Percentiles rank a stretch among this genome's conserved stretches.
Evolutionary conservation across 1,284 basidiomycete genomes (phyloP).

Genomic region (Fomitopsis pinicola): DNA sequence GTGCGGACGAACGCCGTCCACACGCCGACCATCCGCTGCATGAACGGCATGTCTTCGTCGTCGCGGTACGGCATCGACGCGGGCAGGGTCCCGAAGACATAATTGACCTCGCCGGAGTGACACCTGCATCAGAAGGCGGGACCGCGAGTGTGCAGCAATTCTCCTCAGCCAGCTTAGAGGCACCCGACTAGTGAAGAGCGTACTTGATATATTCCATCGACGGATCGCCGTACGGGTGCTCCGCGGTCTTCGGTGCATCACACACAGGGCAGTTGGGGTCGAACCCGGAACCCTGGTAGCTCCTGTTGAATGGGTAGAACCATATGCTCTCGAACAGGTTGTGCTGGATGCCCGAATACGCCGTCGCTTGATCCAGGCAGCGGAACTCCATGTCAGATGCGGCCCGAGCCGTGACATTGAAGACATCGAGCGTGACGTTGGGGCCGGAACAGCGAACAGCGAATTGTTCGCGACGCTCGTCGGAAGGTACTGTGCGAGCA

Average conservation of each 20-base stretch:
- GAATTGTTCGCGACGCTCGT: slow-evolving; percentile 20
- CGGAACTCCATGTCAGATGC: slow-evolving; percentile 34
- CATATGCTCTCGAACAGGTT: slow-evolving; percentile 30
- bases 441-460: slow-evolving; percentile 27
- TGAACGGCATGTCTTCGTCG: slow-evolving; percentile 32
- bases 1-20: slow-evolving; percentile 38
- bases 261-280: slow-evolving; percentile 33
- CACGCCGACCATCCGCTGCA: slow-evolving; percentile 31
- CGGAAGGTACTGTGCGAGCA: slow-evolving; percentile 19
- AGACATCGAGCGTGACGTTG: slow-evolving; percentile 29
- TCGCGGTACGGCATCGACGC: slow-evolving; percentile 31
- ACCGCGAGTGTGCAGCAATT: neutral
- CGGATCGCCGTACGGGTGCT: slow-evolving; percentile 32
- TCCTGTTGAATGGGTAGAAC: slow-evolving; percentile 36
- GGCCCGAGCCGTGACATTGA: slow-evolving; percentile 32
- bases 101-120: slow-evolving; percentile 37
- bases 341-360: slow-evolving; percentile 28
- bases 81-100: slow-evolving; percentile 32
- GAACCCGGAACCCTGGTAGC: slow-evolving; percentile 32
- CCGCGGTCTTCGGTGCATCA: slow-evolving; percentile 28
- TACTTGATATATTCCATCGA: slow-evolving; percentile 29
- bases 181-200: neutral
- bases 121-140: neutral
- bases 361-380: slow-evolving; percentile 37
- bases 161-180: too few relatives aligned